A percentile compares a stretch with the other conserved stretches of the same genome.
Evolutionary conservation across 2,329 filamentous ascomycete genomes (phyloP).

Genomic region (Waltergamsia citrina): DNA sequence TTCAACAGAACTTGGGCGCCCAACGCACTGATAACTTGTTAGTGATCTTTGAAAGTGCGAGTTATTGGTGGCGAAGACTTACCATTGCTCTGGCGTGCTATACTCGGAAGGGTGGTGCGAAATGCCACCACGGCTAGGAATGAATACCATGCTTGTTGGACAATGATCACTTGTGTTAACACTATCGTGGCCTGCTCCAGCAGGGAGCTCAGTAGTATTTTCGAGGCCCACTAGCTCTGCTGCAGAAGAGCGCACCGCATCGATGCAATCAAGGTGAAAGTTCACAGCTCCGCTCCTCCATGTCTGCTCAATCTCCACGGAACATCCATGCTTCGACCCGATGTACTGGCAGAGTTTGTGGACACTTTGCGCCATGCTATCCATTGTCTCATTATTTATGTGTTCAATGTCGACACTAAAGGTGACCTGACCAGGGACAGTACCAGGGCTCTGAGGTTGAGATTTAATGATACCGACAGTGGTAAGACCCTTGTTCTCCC

Average conservation of each 20-base stretch:
- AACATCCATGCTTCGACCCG: too few species aligned
- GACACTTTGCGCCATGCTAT: too few species aligned
- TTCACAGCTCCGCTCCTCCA: constrained; percentile 44
- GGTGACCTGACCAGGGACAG: constrained; percentile 53
- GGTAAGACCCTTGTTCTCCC: constrained; percentile 12
- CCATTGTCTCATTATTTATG: constrained; percentile 42
- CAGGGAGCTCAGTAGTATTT: too few species aligned
- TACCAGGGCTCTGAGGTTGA: constrained; percentile 56
- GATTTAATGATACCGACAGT: constrained; percentile 17
- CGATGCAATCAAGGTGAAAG: constrained; percentile 55
- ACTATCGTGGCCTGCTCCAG: constrained; percentile 22
- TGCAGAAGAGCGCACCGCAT: too few species aligned
- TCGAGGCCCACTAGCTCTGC: constrained; percentile 46
- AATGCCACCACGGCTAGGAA: constrained; percentile 18
- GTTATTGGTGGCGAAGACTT: too few species aligned
- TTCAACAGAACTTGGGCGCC: constrained; percentile 17
- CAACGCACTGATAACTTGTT: too few species aligned
- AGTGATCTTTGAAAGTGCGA: too few species aligned
- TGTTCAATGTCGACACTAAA: constrained; percentile 60
- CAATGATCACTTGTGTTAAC: constrained; percentile 17
- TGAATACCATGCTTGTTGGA: constrained; percentile 23
- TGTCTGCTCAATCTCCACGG: constrained; percentile 47
- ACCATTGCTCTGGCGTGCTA: constrained; percentile 19
- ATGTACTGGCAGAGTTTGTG: too few species aligned
- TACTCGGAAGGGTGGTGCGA: constrained; percentile 17